Base-by-base conservation (phyloP, 208 protist genomes). In the Leishmania aethiopica region DNA sequence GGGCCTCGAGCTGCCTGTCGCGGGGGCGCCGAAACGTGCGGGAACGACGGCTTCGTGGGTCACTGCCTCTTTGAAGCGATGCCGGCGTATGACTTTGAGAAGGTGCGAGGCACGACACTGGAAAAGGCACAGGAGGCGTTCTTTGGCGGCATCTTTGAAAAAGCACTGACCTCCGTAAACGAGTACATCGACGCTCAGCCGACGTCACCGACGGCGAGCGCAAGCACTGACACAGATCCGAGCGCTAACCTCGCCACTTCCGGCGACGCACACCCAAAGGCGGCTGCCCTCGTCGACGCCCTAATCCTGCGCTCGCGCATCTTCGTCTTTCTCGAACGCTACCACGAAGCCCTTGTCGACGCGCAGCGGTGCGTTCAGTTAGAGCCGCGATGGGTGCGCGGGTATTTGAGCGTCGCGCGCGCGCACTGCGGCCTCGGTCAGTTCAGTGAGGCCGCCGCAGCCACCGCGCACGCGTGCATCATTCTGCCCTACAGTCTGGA, bases 371-470 rank as follows among this genome's bases (percentile, higher is more conserved):
- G 85, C 57, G 86, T 90, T 49, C 45, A 72, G 32, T 62, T 94
- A 28, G 85, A 95, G 59, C 90, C 91, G n/a, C 70, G 80, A 59
- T 95, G 92, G 90, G 86, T 94, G 75, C 88, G 87, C 35, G 92
- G 90, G 28, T 91, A 93, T 75, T 79, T 96, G 51, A 81, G 85
- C 80, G 82, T 92, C 17, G 93, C 93, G 4, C 86, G 93, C 15
- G 93, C 90, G 40, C 77, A 91, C 51, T 90, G 86, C 77, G 89
- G 88, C 5, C 82, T 94, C 0, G 91, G 92, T 25, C 79, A 92
- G 60, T 94, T 91, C 81, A 79, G 51, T 32, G 83, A 82, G 72
- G 91, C 92, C 19, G 57, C 77, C 19, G 62, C 55, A 15, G 80
- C 85, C 4, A 86, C 93, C 28, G 66, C 75, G 25, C 76, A 75